Base-by-base conservation (phyloP, 129 eudicot genomes). In the Pulicaria dysenterica region DNA sequence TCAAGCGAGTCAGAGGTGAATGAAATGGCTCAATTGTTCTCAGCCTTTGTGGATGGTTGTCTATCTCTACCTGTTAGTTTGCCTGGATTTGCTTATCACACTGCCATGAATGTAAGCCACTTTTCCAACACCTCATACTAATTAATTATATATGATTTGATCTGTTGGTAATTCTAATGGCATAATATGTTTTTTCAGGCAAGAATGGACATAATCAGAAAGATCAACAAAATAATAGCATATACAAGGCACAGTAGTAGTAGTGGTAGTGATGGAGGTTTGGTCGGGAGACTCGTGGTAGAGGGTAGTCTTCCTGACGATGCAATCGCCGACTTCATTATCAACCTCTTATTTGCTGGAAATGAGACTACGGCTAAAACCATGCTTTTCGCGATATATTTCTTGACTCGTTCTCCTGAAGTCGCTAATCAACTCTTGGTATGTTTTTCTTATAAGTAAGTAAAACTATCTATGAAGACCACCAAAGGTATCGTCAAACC, bases 291-390 rank as follows among this genome's bases (percentile, higher is more conserved):
- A 79, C 64, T 90, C 11, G 81, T 85, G 36, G 85, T 79, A 60
- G 91, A 90, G 59, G 89, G 85, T 66, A 85, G 85, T 84, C 74
- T 90, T 45, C 83, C 84, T 0, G 91, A 83, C 10, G 94, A 83
- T 24, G 85, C 86, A 10, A 80, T 87, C 58, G 85, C 89, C 1
- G 96, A 90, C 71, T 90, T 87, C 45, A 82, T 90, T 17, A 90
- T 90, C 31, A 90, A 90, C 74, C 91, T 90, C 48, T 79, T 90
- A 4, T 90, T 90, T 19, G 96, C 94, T 0, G 96, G 96, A 42
- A 90, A 90, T 47, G 95, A 90, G 78, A 90, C 96, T 1, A 87
- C 96, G 0, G 84, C 96, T 74, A 90, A 90, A 62, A 87, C 96
- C 69, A 90, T 90, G 96, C 84, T 87, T 51, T 90, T 90, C 50